phyloP scores from a whole-genome alignment of 2,329 filamentous ascomycete genomes.

The Scytalidium lignicola region DNA sequence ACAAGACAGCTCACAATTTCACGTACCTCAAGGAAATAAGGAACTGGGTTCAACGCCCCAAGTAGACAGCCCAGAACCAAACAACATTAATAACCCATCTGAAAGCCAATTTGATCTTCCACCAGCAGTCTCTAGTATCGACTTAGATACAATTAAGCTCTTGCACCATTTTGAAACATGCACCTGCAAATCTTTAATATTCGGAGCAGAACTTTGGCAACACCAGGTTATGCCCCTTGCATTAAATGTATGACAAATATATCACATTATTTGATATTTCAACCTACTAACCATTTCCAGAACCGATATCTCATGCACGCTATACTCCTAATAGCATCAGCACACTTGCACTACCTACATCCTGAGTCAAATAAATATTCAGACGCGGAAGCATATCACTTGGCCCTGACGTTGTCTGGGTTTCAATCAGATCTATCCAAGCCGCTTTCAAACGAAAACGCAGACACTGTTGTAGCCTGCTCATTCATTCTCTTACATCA shows the following conservation, averaged over 20 bases:
- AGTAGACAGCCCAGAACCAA: no score
- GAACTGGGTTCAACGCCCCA: no score
- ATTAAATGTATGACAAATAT: not conserved
- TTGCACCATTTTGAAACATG: constrained; percentile 1
- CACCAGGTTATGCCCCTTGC: not conserved
- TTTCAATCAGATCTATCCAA: not conserved
- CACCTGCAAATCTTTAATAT: not conserved
- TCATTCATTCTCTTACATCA: constrained; percentile 1
- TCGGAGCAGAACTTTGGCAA: constrained; percentile 1
- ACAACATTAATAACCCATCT: no score
- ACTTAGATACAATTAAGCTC: not conserved
- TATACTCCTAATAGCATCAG: not conserved
- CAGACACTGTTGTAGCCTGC: constrained; percentile 1
- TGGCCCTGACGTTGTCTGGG: not conserved
- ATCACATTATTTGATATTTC: not conserved
- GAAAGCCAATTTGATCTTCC: not conserved
- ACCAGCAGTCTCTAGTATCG: not conserved
- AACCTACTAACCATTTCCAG: not conserved
- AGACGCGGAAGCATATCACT: not conserved
- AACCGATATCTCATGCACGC: not conserved
- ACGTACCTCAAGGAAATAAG: not conserved
- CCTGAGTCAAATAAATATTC: not conserved
- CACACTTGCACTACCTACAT: constrained; percentile 1
- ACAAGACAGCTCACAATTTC: not conserved
- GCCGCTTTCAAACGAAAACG: not conserved